These are phyloP conservation scores for Lactarius deliciosus DNA, from an alignment of 768 basidiomycete genomes.

Conservation along the genomic window DNA sequence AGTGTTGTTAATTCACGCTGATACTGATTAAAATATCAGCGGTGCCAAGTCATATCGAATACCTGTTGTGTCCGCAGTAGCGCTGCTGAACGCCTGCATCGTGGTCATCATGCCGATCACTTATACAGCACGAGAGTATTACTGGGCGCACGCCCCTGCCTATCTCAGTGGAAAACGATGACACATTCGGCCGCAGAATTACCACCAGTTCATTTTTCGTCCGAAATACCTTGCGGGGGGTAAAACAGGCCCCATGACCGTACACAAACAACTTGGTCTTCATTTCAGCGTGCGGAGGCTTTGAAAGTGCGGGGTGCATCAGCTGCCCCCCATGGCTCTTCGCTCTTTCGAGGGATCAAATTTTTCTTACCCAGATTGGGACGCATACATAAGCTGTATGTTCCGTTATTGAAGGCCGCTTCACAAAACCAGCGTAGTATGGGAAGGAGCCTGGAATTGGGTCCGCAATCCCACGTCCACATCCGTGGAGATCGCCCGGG, in stretches of 20 bases:
- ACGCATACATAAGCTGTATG: constrained; percentile 7
- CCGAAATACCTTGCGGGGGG: not conserved
- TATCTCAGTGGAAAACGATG: constrained; percentile 1
- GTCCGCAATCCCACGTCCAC: constrained; percentile 7
- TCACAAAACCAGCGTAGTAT: constrained; percentile 11
- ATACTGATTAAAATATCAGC: not conserved
- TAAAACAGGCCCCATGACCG: not conserved
- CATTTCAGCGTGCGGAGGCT: not conserved
- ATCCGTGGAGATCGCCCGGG: constrained; percentile 13
- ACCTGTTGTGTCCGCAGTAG: not conserved
- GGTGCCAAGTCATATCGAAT: not conserved
- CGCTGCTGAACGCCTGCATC: constrained; percentile 10
- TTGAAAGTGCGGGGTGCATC: not conserved
- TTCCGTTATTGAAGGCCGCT: not conserved
- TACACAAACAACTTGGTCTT: not conserved
- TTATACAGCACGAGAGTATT: not conserved
- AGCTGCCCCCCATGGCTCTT: not conserved
- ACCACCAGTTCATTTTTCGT: not conserved
- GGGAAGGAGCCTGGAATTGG: constrained; percentile 21
- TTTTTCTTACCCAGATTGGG: constrained; percentile 16
- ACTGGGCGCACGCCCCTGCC: constrained; percentile 6
- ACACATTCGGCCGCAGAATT: constrained; percentile 15
- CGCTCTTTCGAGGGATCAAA: not conserved
- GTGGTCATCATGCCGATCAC: constrained; percentile 20
- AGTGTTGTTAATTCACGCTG: not conserved